Evolutionary conservation across 2,329 filamentous ascomycete species (phyloP).

Genomic region (Thelonectria olida): DNA sequence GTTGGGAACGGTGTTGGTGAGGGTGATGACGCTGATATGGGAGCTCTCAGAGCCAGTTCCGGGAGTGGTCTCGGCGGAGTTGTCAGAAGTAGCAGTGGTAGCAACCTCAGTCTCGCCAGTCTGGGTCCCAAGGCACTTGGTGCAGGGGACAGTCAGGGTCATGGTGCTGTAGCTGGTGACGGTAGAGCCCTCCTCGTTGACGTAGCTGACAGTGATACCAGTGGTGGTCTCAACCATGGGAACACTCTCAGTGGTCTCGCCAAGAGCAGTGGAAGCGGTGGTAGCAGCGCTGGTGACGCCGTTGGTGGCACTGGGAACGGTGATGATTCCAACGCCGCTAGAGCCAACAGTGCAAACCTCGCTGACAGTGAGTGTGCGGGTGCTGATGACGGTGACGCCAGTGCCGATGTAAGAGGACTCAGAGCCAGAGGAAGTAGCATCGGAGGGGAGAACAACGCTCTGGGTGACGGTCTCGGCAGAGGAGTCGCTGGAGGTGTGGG

Average conservation of each 20-base stretch:
- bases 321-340: conserved; percentile 32
- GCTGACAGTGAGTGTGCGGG: conserved; percentile 38
- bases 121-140: conserved; percentile 12
- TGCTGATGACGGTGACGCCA: conserved; percentile 36
- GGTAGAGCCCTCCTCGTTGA: conserved; percentile 21
- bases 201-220: conserved; percentile 16
- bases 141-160: conserved; percentile 19
- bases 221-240: conserved; percentile 29
- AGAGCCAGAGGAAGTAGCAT: conserved; percentile 28
- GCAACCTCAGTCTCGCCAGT: conserved; percentile 1
- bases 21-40: conserved; percentile 22
- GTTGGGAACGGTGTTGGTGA: conserved; percentile 27
- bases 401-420: conserved; percentile 30
- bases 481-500: conserved; percentile 31
- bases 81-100: conserved; percentile 1
- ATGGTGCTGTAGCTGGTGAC: conserved; percentile 21
- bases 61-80: neutral
- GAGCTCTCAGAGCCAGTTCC: conserved; percentile 1
- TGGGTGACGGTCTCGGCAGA: conserved; percentile 34
- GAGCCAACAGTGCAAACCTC: conserved; percentile 39
- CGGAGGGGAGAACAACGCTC: conserved; percentile 37
- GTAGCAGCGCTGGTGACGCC: conserved; percentile 15
- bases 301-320: conserved; percentile 19
- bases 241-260: conserved; percentile 26
- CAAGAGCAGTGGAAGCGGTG: conserved; percentile 20